Evolutionary conservation across 2,329 filamentous ascomycete genomes (phyloP).

Genomic region (Escovopsis weberi): DNA sequence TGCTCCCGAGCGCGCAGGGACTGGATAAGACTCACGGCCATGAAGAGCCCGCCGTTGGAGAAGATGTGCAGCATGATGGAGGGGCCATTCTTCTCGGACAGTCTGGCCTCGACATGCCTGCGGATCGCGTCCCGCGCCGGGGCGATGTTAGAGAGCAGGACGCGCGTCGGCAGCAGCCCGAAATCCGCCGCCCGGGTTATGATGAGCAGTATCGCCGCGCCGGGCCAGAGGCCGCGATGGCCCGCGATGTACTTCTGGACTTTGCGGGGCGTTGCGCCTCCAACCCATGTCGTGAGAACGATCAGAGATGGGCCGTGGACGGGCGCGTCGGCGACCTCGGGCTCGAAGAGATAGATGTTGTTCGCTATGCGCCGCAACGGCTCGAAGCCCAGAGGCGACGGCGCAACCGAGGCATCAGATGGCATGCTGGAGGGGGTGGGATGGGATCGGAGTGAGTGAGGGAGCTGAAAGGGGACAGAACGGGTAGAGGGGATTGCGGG

Average conservation of each 20-base stretch:
- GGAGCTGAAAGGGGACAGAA: too few species aligned
- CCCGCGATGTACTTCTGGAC: conserved; percentile 1
- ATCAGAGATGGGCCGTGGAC: not conserved
- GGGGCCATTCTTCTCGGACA: not conserved
- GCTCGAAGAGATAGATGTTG: not conserved
- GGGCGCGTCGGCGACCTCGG: not conserved
- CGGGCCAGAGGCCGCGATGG: conserved; percentile 1
- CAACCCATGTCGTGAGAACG: conserved; percentile 1
- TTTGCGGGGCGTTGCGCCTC: not conserved
- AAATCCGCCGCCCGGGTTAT: not conserved
- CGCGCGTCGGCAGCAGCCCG: not conserved
- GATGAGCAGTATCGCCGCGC: not conserved
- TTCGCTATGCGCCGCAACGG: conserved; percentile 1
- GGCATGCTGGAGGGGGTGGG: not conserved
- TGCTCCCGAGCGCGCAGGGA: not conserved
- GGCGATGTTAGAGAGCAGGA: not conserved
- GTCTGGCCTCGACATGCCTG: not conserved
- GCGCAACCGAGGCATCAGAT: too few species aligned
- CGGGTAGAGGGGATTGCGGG: too few species aligned
- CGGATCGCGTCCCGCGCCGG: conserved; percentile 1
- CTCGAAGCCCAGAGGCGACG: not conserved
- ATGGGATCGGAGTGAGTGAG: too few species aligned
- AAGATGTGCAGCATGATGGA: conserved; percentile 1
- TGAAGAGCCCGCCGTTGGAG: conserved; percentile 3
- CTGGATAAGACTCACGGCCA: not conserved